Evolutionary conservation across 1,284 basidiomycete genomes (phyloP).

Genomic region (Psilocybe mexicana): DNA sequence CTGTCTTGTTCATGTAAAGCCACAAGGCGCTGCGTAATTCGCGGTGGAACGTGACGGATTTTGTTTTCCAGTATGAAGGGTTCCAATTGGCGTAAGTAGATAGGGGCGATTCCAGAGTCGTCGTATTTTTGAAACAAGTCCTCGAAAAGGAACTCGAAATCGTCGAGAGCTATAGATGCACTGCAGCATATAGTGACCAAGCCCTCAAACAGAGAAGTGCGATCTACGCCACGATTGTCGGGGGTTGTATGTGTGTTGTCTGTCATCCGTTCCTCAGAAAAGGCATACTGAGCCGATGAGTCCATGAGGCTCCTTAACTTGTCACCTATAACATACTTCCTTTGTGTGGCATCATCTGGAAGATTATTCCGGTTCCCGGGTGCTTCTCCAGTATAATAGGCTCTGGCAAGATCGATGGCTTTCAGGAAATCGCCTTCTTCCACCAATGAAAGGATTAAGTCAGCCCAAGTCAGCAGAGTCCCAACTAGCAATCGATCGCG

Average conservation of each 20-base stretch:
- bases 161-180: conserved; percentile 80
- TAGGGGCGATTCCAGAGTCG: conserved; percentile 81
- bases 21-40: conserved; percentile 86
- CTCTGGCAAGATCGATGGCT: conserved; percentile 85
- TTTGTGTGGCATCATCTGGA: conserved; percentile 62
- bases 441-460: conserved; percentile 85
- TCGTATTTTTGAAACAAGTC: conserved; percentile 92
- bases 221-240: conserved; percentile 89
- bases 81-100: conserved; percentile 86
- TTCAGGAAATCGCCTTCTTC: conserved; percentile 86
- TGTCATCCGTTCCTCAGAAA: conserved; percentile 91
- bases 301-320: conserved; percentile 83
- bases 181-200: conserved; percentile 82
- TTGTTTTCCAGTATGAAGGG: conserved; percentile 79
- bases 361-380: conserved; percentile 90
- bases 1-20: conserved; percentile 73
- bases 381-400: conserved; percentile 82
- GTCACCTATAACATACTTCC: conserved; percentile 69
- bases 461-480: conserved; percentile 93
- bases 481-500: conserved; percentile 78
- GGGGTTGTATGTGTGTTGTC: conserved; percentile 84
- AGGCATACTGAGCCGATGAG: conserved; percentile 88
- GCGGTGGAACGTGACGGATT: conserved; percentile 78
- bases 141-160: conserved; percentile 88
- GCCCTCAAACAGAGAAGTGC: conserved; percentile 87